Percentiles rank a stretch among this genome's conserved stretches.
Evolutionary conservation across 441 rosid species (phyloP).

Genomic region (Sinapis alba): DNA sequence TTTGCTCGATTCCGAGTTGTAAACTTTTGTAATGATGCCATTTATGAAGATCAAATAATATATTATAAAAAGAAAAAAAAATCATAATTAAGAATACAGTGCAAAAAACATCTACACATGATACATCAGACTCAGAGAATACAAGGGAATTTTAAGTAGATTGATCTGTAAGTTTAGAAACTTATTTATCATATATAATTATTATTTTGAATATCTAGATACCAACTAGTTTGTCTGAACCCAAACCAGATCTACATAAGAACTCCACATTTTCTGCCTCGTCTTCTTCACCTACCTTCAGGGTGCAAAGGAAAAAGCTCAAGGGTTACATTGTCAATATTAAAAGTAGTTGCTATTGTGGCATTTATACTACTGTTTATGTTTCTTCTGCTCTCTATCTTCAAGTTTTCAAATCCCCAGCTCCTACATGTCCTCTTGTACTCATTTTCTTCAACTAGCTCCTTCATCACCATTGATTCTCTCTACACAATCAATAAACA

Average conservation of each 20-base stretch:
- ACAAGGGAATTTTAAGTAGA: slow-evolving; percentile 39
- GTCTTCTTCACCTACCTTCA: slow-evolving; percentile 52
- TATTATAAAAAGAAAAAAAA: no score
- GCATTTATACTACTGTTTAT: slow-evolving; percentile 26
- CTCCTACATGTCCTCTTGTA: slow-evolving; percentile 87
- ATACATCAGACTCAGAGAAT: slow-evolving; percentile 6
- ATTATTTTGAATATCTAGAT: neutral
- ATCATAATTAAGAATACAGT: slow-evolving; percentile 10
- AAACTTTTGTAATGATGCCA: no score
- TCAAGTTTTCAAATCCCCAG: slow-evolving; percentile 79
- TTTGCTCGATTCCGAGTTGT: no score
- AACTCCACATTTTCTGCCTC: slow-evolving; percentile 34
- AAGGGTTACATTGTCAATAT: slow-evolving; percentile 57
- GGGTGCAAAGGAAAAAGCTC: slow-evolving; percentile 98
- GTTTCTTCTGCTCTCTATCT: slow-evolving; percentile 51
- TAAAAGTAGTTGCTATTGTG: slow-evolving; percentile 45
- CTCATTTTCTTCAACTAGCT: slow-evolving; percentile 52
- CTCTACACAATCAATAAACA: slow-evolving; percentile 44
- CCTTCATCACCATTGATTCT: slow-evolving; percentile 38
- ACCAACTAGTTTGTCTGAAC: slow-evolving; percentile 28
- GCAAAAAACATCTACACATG: slow-evolving; percentile 11
- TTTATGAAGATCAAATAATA: no score
- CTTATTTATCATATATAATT: neutral
- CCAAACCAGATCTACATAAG: slow-evolving; percentile 37
- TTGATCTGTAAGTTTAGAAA: slow-evolving; percentile 13